A percentile compares a stretch with the other conserved stretches of the same genome.
Evolutionary conservation across 345 rosid genomes (phyloP).

Genomic region (Eucalyptus polyanthemos): DNA sequence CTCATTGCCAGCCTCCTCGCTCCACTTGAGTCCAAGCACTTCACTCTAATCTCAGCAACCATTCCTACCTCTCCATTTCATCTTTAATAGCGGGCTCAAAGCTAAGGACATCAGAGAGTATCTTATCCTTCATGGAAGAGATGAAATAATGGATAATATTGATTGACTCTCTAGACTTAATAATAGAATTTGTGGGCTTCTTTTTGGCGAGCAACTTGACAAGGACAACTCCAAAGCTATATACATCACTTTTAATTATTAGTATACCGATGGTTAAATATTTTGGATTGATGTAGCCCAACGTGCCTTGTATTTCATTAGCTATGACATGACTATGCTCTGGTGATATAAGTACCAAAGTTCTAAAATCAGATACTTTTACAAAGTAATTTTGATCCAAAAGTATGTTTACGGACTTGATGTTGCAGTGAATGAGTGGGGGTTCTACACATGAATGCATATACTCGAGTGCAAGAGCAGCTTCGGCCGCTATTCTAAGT

Average conservation of each 20-base stretch:
- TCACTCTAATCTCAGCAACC: not conserved
- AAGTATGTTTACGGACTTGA: not conserved
- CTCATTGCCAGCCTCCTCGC: not conserved
- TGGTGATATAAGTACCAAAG: not conserved
- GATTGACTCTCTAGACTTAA: not conserved
- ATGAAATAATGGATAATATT: not conserved
- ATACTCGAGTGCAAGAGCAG: not conserved
- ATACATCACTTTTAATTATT: not conserved
- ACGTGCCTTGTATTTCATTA: not conserved
- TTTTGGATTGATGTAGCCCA: not conserved
- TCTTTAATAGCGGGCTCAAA: fast-evolving
- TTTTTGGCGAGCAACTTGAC: not conserved
- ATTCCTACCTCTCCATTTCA: not conserved
- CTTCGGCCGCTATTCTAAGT: fast-evolving
- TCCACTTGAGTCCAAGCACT: not conserved
- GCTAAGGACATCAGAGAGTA: fast-evolving
- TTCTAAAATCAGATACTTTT: not conserved
- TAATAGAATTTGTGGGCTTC: not conserved
- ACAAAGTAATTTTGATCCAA: not conserved
- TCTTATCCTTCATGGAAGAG: not conserved
- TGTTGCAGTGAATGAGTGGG: not conserved
- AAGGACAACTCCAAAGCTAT: not conserved
- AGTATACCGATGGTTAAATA: not conserved
- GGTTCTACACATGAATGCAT: not conserved
- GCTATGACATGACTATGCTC: fast-evolving